A percentile compares a stretch with the other conserved stretches of the same genome.
Evolutionary conservation across 768 basidiomycete genomes (phyloP).

Genomic region (Tricholomella constricta): DNA sequence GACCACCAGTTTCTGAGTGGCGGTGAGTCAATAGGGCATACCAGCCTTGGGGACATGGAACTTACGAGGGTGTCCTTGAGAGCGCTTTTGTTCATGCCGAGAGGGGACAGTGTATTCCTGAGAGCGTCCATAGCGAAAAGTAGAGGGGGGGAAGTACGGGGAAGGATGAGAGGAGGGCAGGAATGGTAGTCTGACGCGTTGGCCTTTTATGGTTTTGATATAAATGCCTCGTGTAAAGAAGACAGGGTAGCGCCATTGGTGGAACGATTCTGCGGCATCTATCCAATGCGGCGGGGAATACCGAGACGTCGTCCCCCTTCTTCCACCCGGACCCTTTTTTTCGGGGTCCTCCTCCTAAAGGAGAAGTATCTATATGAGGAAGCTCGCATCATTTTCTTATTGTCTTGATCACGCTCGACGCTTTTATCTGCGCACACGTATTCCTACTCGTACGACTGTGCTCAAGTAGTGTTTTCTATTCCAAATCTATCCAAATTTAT

Average conservation of each 20-base stretch:
- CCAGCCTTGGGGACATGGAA: slow-evolving; percentile 4
- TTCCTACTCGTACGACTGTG: too few relatives aligned
- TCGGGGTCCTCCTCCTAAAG: too few relatives aligned
- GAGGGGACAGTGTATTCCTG: slow-evolving; percentile 70
- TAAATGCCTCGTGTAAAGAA: slow-evolving; percentile 46
- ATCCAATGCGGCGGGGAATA: too few relatives aligned
- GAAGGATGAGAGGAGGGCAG: slow-evolving; percentile 35
- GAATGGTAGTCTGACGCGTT: slow-evolving; percentile 41
- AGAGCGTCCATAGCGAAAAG: slow-evolving; percentile 61
- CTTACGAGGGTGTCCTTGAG: slow-evolving; percentile 79
- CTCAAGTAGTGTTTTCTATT: too few relatives aligned
- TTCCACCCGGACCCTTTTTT: too few relatives aligned
- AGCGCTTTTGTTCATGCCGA: slow-evolving; percentile 65
- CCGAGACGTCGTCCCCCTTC: too few relatives aligned
- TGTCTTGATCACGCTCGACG: too few relatives aligned
- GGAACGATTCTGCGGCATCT: slow-evolving; percentile 26
- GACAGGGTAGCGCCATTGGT: slow-evolving; percentile 35
- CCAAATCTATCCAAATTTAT: too few relatives aligned
- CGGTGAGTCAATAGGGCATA: slow-evolving; percentile 14
- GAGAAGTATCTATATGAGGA: too few relatives aligned
- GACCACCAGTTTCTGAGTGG: slow-evolving; percentile 78
- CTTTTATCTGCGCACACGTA: too few relatives aligned
- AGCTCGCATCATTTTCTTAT: too few relatives aligned
- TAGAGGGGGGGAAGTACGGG: slow-evolving; percentile 27
- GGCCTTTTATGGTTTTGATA: slow-evolving; percentile 44